A percentile compares a stretch with the other conserved stretches of the same genome.
These are phyloP conservation scores for Vicia sativa DNA, from an alignment of 306 rosid species.

Conservation along the genomic window DNA sequence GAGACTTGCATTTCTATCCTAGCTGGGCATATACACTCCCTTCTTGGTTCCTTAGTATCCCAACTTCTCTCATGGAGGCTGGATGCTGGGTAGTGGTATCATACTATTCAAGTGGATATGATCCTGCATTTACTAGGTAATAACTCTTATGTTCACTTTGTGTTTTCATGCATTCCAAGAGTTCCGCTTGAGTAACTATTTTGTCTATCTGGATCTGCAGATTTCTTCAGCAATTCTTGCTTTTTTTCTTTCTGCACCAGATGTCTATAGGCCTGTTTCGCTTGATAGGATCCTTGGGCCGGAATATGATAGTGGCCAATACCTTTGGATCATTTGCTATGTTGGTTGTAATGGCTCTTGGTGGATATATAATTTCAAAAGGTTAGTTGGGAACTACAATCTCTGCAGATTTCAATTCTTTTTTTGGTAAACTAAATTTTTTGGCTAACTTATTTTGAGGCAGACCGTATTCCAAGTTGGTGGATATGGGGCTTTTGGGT, in stretches of 20 bases:
- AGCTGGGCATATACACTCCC: slow-evolving; percentile 96
- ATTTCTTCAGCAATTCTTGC: slow-evolving; percentile 75
- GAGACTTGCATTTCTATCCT: slow-evolving; percentile 95
- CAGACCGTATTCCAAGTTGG: slow-evolving; percentile 88
- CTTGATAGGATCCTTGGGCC: slow-evolving; percentile 95
- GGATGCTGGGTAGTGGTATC: slow-evolving; percentile 94
- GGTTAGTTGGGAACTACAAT: slow-evolving; percentile 51
- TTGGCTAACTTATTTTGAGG: slow-evolving; percentile 38
- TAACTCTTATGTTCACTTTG: slow-evolving; percentile 41
- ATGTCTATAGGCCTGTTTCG: slow-evolving; percentile 97
- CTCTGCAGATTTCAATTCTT: slow-evolving; percentile 29
- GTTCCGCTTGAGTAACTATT: slow-evolving; percentile 41
- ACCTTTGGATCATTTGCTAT: slow-evolving; percentile 99
- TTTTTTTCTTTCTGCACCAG: slow-evolving; percentile 89
- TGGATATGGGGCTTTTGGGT: slow-evolving; percentile 99
- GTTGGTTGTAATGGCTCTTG: slow-evolving; percentile 98
- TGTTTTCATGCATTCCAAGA: slow-evolving; percentile 29
- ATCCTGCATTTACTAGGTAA: slow-evolving; percentile 85
- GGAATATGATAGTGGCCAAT: slow-evolving; percentile 94
- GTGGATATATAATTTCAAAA: slow-evolving; percentile 89
- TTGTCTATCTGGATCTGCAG: slow-evolving; percentile 55
- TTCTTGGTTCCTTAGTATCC: slow-evolving; percentile 87
- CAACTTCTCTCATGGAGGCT: slow-evolving; percentile 86
- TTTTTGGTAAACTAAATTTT: slow-evolving; percentile 29
- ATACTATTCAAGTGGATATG: slow-evolving; percentile 88